phyloP scores from a whole-genome alignment of 345 rosid genomes.

The Bruguiera sexangula region DNA sequence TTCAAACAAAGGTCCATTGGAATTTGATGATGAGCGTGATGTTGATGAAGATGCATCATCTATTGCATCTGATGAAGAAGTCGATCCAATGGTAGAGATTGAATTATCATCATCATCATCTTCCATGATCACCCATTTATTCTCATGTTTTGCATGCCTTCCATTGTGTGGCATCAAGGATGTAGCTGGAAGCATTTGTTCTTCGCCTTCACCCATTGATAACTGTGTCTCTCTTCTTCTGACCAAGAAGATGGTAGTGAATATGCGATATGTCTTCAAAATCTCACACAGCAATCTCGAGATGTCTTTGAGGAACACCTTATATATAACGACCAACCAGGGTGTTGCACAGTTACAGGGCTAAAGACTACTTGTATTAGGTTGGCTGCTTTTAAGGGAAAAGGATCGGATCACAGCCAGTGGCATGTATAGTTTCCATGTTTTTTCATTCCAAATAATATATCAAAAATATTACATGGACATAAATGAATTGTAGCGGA shows the following conservation, averaged over 20 bases:
- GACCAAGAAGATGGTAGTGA: conserved; percentile 2
- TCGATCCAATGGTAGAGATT: conserved; percentile 5
- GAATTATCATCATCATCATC: conserved; percentile 8
- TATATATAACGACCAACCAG: neutral
- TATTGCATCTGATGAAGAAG: conserved; percentile 17
- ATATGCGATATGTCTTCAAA: neutral
- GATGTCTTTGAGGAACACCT: neutral
- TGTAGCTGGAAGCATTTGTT: conserved; percentile 9
- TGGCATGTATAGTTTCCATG: neutral
- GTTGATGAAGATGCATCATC: conserved; percentile 24
- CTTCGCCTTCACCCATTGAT: conserved; percentile 13
- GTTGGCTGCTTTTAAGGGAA: neutral
- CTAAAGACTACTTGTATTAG: neutral
- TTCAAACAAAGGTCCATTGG: conserved; percentile 22
- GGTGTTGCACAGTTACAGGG: neutral
- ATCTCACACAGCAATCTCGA: neutral
- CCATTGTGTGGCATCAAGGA: neutral
- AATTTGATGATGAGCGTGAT: conserved; percentile 21
- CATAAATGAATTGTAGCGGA: no score
- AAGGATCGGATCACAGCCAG: neutral
- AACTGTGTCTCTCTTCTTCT: no score
- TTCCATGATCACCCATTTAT: conserved; percentile 16
- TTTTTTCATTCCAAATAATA: neutral
- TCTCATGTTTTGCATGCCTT: conserved; percentile 3
- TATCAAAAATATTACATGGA: neutral